Evolutionary conservation across 1,284 basidiomycete genomes (phyloP).

Genomic region (Ustilago tritici): DNA sequence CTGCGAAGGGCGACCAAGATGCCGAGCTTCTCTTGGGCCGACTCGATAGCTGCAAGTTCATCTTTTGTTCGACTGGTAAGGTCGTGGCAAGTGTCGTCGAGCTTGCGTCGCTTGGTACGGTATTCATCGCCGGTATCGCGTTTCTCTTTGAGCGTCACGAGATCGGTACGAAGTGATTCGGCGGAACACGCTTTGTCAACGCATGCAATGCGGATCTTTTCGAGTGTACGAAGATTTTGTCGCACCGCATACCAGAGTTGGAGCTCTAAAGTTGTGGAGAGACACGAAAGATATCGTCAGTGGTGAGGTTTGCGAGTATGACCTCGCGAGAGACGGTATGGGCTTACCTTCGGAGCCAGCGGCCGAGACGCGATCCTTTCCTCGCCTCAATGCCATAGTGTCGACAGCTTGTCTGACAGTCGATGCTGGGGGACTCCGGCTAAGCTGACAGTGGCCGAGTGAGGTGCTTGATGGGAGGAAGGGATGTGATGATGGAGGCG

Average conservation of each 20-base stretch:
- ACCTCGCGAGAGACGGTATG: no score
- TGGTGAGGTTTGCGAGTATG: background rate
- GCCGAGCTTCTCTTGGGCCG: constrained; percentile 60
- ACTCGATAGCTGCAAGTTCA: constrained; percentile 55
- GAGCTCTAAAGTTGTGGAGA: constrained; percentile 40
- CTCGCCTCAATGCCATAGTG: constrained; percentile 43
- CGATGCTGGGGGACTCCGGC: background rate
- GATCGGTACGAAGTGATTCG: constrained; percentile 37
- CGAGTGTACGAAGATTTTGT: constrained; percentile 57
- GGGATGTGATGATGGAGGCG: constrained; percentile 24
- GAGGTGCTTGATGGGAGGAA: background rate
- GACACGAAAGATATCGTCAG: background rate
- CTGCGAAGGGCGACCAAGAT: constrained; percentile 57
- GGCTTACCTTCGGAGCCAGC: constrained; percentile 45
- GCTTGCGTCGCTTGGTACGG: constrained; percentile 42
- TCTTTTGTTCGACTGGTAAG: constrained; percentile 51
- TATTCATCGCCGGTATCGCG: constrained; percentile 51
- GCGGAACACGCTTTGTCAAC: constrained; percentile 35
- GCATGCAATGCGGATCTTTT: constrained; percentile 56
- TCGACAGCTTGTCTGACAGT: background rate
- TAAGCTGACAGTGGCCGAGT: background rate
- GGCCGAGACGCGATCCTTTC: constrained; percentile 47
- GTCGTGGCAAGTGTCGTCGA: constrained; percentile 46
- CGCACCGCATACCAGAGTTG: constrained; percentile 66
- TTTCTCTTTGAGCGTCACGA: constrained; percentile 39